These are phyloP conservation scores for Geranium rotundifolium DNA, from an alignment of 345 rosid species.

Conservation along the genomic window DNA sequence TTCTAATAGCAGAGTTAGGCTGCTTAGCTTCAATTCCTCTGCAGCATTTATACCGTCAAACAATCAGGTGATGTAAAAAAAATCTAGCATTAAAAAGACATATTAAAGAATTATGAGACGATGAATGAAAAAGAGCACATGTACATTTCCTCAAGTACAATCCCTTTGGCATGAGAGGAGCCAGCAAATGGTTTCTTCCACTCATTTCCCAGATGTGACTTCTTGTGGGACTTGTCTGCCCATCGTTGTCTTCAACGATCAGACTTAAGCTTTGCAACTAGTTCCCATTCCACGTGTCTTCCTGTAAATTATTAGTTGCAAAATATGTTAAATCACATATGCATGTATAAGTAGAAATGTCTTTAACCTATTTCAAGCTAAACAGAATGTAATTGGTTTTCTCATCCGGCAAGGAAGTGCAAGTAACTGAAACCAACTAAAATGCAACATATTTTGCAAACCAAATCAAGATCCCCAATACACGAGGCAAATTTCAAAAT, in stretches of 20 bases:
- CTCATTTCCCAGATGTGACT: constrained; percentile 35
- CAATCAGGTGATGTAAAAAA: neutral
- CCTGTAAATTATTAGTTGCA: constrained; percentile 9
- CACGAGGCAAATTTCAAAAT: too few species aligned
- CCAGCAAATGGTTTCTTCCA: constrained; percentile 55
- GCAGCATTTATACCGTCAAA: constrained; percentile 3
- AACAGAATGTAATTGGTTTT: too few species aligned
- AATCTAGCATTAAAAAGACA: neutral
- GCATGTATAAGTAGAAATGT: neutral
- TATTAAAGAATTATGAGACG: neutral
- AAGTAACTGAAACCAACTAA: too few species aligned
- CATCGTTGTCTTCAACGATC: constrained; percentile 34
- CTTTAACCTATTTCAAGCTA: too few species aligned
- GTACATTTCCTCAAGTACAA: constrained; percentile 58
- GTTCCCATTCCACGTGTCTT: constrained; percentile 64
- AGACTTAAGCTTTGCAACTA: constrained; percentile 30
- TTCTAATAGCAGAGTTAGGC: constrained; percentile 39
- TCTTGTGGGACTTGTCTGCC: constrained; percentile 40
- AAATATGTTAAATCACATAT: neutral
- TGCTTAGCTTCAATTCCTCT: constrained; percentile 38
- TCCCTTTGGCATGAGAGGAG: constrained; percentile 62
- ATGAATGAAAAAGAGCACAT: neutral
- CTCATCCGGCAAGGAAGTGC: too few species aligned
- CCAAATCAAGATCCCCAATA: too few species aligned
- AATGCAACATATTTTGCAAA: too few species aligned